phyloP scores from a whole-genome alignment of 768 basidiomycete genomes.

The Amanita molliuscula region DNA sequence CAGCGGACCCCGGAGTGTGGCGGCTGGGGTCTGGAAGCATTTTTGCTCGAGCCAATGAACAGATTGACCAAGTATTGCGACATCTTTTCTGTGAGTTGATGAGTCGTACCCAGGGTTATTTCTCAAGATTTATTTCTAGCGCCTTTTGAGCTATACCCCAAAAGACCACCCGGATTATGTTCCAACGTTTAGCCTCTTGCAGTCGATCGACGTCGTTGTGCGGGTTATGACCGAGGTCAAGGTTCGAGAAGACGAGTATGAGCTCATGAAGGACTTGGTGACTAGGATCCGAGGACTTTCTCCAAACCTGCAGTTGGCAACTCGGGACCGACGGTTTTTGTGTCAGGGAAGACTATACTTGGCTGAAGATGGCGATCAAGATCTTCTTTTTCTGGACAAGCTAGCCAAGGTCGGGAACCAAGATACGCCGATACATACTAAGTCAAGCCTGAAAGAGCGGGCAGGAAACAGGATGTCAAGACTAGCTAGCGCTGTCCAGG shows the following conservation, averaged over 20 bases:
- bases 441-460: not conserved
- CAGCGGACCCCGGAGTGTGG: slow-evolving; percentile 41
- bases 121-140: slow-evolving; percentile 30
- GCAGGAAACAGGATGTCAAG: slow-evolving; percentile 16
- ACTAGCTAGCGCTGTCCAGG: slow-evolving; percentile 31
- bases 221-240: slow-evolving; percentile 81
- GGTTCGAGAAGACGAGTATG: slow-evolving; percentile 77
- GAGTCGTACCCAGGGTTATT: not conserved
- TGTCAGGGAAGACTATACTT: slow-evolving; percentile 51
- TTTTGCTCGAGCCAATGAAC: slow-evolving; percentile 69
- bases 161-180: slow-evolving; percentile 62
- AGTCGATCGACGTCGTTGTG: slow-evolving; percentile 61
- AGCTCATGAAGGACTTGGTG: slow-evolving; percentile 53
- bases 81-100: slow-evolving; percentile 58
- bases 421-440: not conserved
- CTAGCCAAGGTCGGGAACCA: slow-evolving; percentile 7
- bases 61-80: slow-evolving; percentile 62
- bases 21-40: slow-evolving; percentile 54
- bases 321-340: slow-evolving; percentile 66
- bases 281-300: slow-evolving; percentile 52
- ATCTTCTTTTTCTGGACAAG: no score
- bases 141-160: slow-evolving; percentile 59
- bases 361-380: not conserved
- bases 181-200: slow-evolving; percentile 51
- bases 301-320: slow-evolving; percentile 42